Evolutionary conservation across 108 stramenopile genomes (phyloP).

Genomic region (Pinguiococcus pyrenoidosus): DNA sequence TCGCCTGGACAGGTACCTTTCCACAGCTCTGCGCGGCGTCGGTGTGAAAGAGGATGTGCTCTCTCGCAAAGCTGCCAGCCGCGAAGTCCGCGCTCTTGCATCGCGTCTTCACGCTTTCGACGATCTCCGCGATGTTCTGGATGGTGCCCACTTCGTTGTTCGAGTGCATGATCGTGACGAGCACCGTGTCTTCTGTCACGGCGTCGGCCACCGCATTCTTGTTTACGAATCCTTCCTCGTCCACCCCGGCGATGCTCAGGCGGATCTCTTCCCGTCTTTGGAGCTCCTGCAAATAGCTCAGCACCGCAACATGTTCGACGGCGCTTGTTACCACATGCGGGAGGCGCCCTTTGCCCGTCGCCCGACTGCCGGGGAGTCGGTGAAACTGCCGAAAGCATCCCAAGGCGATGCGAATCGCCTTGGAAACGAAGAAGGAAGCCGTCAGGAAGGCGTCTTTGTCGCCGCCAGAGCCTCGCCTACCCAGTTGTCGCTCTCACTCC

Average conservation of each 20-base stretch:
- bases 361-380: too few species aligned
- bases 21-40: conserved; percentile 93
- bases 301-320: conserved; percentile 84
- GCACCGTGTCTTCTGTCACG: conserved; percentile 46
- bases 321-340: conserved; percentile 69
- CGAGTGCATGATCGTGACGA: conserved; percentile 91
- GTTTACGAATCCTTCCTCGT: conserved; percentile 57
- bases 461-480: conserved; percentile 30
- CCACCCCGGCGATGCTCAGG: conserved; percentile 67
- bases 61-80: conserved; percentile 16
- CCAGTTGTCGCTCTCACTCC: conserved; percentile 92
- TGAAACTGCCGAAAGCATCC: background rate
- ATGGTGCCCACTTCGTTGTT: conserved; percentile 78
- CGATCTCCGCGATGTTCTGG: background rate
- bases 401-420: too few species aligned
- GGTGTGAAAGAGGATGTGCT: conserved; percentile 71
- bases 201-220: conserved; percentile 50
- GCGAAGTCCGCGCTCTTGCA: too few species aligned
- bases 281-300: conserved; percentile 43
- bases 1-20: conserved; percentile 76
- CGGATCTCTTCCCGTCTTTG: conserved; percentile 7
- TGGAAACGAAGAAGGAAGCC: too few species aligned
- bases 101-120: background rate
- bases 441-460: too few species aligned
- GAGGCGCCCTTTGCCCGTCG: too few species aligned